phyloP scores from a whole-genome alignment of 2,329 filamentous ascomycete species.

The Apiospora hydei region DNA sequence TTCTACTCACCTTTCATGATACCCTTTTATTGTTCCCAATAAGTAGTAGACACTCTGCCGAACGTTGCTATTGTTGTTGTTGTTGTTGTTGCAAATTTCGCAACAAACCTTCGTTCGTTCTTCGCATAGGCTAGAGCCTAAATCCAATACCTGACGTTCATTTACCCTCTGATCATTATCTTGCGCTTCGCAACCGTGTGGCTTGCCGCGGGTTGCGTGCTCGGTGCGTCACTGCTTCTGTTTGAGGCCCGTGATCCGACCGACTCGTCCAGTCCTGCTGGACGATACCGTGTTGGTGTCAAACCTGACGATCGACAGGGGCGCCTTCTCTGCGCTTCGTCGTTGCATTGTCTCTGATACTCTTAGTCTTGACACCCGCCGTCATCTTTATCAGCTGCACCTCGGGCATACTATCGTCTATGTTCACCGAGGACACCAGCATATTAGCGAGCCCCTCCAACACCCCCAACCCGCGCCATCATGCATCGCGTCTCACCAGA shows the following conservation, averaged over 20 bases:
- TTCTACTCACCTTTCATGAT: slow-evolving; percentile 2
- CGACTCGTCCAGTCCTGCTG: not conserved
- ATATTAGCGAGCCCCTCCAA: not conserved
- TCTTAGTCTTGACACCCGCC: slow-evolving; percentile 13
- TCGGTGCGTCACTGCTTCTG: slow-evolving; percentile 18
- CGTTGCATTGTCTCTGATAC: not conserved
- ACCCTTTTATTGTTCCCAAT: slow-evolving; percentile 4
- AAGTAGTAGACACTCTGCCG: slow-evolving; percentile 2
- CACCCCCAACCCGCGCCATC: slow-evolving; percentile 31
- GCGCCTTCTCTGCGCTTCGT: slow-evolving; percentile 1
- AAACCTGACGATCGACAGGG: slow-evolving; percentile 12
- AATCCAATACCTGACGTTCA: slow-evolving; percentile 13
- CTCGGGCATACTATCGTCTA: not conserved
- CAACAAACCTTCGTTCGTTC: slow-evolving; percentile 8
- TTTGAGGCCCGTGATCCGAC: slow-evolving; percentile 20
- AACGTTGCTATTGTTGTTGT: not conserved
- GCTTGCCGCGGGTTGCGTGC: slow-evolving; percentile 10
- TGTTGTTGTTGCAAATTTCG: not conserved
- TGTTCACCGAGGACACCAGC: not conserved
- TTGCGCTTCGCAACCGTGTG: not conserved
- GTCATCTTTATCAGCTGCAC: not conserved
- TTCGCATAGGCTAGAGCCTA: slow-evolving; percentile 21
- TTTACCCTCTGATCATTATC: not conserved
- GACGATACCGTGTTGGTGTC: slow-evolving; percentile 18
- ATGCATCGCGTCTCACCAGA: slow-evolving; percentile 54